Base-by-base conservation (phyloP, 768 basidiomycete species). In the Dioszegia crocea region DNA sequence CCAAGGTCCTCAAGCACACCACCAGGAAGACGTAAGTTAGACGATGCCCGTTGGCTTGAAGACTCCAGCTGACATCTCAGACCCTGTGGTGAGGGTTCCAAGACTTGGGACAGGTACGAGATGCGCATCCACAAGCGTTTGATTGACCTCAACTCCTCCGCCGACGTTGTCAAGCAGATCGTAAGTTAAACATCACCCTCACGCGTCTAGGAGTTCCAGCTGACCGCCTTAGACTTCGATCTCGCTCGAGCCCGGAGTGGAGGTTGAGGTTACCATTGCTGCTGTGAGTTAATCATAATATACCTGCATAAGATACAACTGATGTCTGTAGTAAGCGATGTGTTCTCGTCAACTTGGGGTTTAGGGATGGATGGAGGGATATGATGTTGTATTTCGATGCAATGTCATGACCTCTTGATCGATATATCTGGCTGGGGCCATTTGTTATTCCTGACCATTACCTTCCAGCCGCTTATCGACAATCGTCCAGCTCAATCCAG, bases 31-130 rank as follows among this genome's bases (percentile, higher is more conserved):
- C 96, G 92, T 92, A 62, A 67, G 89, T 83, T 9, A 26, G 24
- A 23, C 19, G 33, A 33, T 27, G 12, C 19, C 27, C 0, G 9
- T 23, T 2, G 11, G 9, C 12, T n/a, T 21, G 27, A 5, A 31
- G 41, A 27, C 1, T 16, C 31, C 14, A 23, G 40, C 55, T 56
- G 55, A 49, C 47, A 30, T 26, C n/a, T 9, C 71, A 96, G 90
- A 89, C 77, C 96, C 80, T 98, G 96, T 77, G 96, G 96, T 90
- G 96, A 98, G 81, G 96, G 96, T 83, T 97, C 96, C 71, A 99
- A 99, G 87, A 99, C 96, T 77, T 99, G 96, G 96, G 96, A 99
- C 81, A 86, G 90, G 73, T 98, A 92, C 81, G 94, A 99, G 81
- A 87, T 99, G 81, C 93, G 93, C 83, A 83, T 99, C 63, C 94